Percentiles rank a stretch among this genome's conserved stretches.
These are phyloP conservation scores for Papiliotrema fonsecae DNA, from an alignment of 1,284 basidiomycete species.

Conservation along the genomic window DNA sequence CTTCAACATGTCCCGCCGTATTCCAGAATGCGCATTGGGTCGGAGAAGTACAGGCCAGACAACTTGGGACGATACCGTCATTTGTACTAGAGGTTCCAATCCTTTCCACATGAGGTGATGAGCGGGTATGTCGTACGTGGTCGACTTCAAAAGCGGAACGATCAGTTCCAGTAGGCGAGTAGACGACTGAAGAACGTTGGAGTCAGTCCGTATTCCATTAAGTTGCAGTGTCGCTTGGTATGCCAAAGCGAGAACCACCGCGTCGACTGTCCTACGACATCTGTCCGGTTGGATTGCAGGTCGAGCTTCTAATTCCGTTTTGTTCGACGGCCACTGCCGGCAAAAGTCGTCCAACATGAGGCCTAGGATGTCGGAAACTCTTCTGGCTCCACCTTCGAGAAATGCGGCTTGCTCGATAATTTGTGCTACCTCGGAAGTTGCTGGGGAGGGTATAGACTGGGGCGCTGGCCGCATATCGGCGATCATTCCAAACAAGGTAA, in stretches of 20 bases:
- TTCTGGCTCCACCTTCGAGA: slow-evolving; percentile 55
- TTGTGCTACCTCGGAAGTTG: slow-evolving; percentile 22
- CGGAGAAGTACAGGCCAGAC: slow-evolving; percentile 58
- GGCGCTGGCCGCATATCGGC: slow-evolving; percentile 43
- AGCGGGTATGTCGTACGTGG: slow-evolving; percentile 13
- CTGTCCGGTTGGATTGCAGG: slow-evolving; percentile 55
- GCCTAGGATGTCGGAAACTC: slow-evolving; percentile 61
- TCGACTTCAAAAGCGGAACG: slow-evolving; percentile 11
- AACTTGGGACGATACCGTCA: slow-evolving; percentile 28
- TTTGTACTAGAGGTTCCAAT: slow-evolving; percentile 59
- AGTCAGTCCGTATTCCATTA: slow-evolving; percentile 56
- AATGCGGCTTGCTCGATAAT: slow-evolving; percentile 36
- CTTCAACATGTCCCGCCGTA: slow-evolving; percentile 49
- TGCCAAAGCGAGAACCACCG: slow-evolving; percentile 59
- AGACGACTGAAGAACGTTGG: slow-evolving; percentile 12
- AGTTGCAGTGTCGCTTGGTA: slow-evolving; percentile 64
- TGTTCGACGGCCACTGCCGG: slow-evolving; percentile 52
- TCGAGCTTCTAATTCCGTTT: slow-evolving; percentile 7
- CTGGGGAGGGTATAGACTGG: neutral
- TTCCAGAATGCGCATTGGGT: slow-evolving; percentile 63
- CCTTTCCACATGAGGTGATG: slow-evolving; percentile 56
- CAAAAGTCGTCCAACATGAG: slow-evolving; percentile 56
- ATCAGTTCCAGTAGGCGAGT: slow-evolving; percentile 14
- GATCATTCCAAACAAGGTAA: slow-evolving; percentile 61
- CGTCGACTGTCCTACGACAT: slow-evolving; percentile 63